Evolutionary conservation across 75 land plant species (phyloP), one percentile per base, ranked within the genome.

Genomic region (Selaginella moellendorffii): DNA sequence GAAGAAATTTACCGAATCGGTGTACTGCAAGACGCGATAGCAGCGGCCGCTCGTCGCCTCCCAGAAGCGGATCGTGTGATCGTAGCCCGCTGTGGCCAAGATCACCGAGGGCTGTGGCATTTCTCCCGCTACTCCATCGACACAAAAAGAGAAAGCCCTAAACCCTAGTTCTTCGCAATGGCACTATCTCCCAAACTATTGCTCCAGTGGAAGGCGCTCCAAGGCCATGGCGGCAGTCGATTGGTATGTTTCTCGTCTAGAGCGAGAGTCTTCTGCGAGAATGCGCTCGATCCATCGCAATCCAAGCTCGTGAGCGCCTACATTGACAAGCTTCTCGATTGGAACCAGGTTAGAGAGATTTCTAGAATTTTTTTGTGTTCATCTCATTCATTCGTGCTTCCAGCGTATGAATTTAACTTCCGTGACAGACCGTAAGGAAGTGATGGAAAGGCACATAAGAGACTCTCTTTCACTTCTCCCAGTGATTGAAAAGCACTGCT

Each of bases 301-400:
- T 5, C 46, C 14, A 36, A 36, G 46, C 46, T 36, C 46, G 69
- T 84, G 26, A 63, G 77, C 54, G 72, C 78, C 66, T 90, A 78
- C 62, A 78, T 87, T 2, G 77, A 75, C 58, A 51, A 82, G 51
- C 85, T 90, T 53, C 82, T 87, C 21, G 71, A 87, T 30, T 90
- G 97, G 97, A 90, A 87, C 68, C 83, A 87, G 86, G 96, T 86
- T 24, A n/a, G n/a, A n/a, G n/a, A n/a, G n/a, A n/a, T n/a, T n/a
- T n/a, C n/a, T n/a, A n/a, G n/a, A n/a, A n/a, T n/a, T n/a, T n/a
- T n/a, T n/a, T n/a, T n/a, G n/a, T n/a, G n/a, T n/a, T n/a, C n/a
- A n/a, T n/a, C n/a, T n/a, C n/a, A n/a, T n/a, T n/a, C n/a, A n/a
- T n/a, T n/a, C n/a, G n/a, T n/a, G n/a, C n/a, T n/a, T n/a, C 64